Base-by-base conservation (phyloP, 106 monocot species). In the Vanilla planifolia region DNA sequence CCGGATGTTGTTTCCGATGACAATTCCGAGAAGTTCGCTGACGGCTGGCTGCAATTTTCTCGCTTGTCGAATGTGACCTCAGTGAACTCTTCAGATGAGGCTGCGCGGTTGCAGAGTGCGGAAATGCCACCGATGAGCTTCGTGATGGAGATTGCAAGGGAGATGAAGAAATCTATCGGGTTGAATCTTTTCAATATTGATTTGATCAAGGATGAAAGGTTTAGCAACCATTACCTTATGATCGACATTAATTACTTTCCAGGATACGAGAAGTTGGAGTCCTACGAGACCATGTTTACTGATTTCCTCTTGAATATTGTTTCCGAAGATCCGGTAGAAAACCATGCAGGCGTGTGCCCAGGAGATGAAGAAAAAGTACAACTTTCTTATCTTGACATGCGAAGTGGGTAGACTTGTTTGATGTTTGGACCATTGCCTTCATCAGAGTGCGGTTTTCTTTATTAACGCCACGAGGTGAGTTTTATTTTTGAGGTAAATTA, bases 161-260 rank as follows among this genome's bases (percentile, higher is more conserved):
- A 79, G 6, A n/a, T 87, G 68, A 35, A 75, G 57, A 10, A 30
- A 58, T 79, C 63, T n/a, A 46, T 82, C 75, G 73, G 73, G 32
- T 34, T 87, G 57, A 56, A 79, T 43, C 70, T 87, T n/a, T 87
- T 87, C 57, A 87, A 87, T 50, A 82, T 87, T 27, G 87, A 87
- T 48, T 56, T 87, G 48, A 87, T 82, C 5, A 75, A 82, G 57
- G 87, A 87, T 70, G 70, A 56, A 7, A 73, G 70, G 39, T 48
- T 63, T 14, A 73, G 69, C 1, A 76, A 73, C 51, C 86, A 69
- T 30, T 87, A 87, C 48, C 63, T 87, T 16, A 66, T 82, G 3
- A 82, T 87, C 8, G 82, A 82, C 61, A 81, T 86, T 16, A 86
- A 86, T 36, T 86, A 86, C 71, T 86, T 86, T 59, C 86, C 81